Conservation (phyloP, 805 yeast species). For the Cyberlindnera mycetangii region DNA sequence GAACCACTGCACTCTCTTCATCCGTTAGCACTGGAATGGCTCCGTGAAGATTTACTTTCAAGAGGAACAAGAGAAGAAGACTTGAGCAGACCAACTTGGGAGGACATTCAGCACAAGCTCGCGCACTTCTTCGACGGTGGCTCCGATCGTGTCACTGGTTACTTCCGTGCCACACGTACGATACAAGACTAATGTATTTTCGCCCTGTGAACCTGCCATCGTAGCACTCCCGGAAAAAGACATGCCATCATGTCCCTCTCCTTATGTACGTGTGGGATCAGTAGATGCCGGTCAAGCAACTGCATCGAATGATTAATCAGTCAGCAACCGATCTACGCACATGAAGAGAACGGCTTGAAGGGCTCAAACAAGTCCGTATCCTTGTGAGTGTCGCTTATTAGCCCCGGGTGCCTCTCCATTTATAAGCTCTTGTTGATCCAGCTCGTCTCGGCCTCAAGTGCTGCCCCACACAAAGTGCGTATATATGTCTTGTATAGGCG, state of each 20-base stretch:
- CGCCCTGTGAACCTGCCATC: neutral
- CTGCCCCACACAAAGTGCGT: too few relatives aligned
- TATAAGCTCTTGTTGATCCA: too few relatives aligned
- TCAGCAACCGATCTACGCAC: too few relatives aligned
- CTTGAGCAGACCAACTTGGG: constrained; percentile 54
- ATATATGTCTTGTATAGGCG: too few relatives aligned
- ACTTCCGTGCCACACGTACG: constrained; percentile 49
- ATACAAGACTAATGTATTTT: neutral
- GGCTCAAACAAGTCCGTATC: too few relatives aligned
- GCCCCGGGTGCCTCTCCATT: too few relatives aligned
- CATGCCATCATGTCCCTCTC: neutral
- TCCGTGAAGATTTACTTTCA: constrained; percentile 45
- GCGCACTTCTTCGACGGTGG: constrained; percentile 43
- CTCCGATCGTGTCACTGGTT: constrained; percentile 38
- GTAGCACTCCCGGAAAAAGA: neutral
- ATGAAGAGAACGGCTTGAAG: too few relatives aligned
- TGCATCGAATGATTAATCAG: too few relatives aligned
- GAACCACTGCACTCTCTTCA: constrained; percentile 54
- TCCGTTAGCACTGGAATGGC: constrained; percentile 73
- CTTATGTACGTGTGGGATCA: neutral
- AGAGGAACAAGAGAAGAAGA: constrained; percentile 42
- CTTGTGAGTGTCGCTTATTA: too few relatives aligned
- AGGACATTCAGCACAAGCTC: constrained; percentile 45
- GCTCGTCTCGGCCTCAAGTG: too few relatives aligned
- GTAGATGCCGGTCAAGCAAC: neutral